Evolutionary conservation across 169 alveolate species (phyloP), one percentile per base, ranked within the genome.

Genomic region (Plasmodium sp.): DNA sequence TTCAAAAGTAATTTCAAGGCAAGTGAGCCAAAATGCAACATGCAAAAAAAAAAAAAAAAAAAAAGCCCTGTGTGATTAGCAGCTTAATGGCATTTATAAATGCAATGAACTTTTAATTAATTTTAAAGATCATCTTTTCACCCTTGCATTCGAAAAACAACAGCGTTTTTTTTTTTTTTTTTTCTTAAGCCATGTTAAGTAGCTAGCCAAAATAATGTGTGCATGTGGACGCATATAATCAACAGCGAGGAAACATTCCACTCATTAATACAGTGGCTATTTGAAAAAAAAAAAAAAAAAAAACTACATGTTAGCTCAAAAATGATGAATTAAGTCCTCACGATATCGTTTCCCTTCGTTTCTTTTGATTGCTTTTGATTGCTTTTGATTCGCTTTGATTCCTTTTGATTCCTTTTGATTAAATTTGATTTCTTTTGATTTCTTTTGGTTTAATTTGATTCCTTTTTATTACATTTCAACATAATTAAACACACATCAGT

Each of bases 161-260:
- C 91, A 45, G 81, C 56, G 73, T 22, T 22, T 22, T 67, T 22
- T 12, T 67, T 67, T 67, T 67, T 67, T 67, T 67, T 67, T 83
- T 83, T 83, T 33, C 45, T 83, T 33, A 58, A 41, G 41, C 91
- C 36, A 83, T 83, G 27, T 14, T 56, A 31, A 71, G 75, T 36
- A 86, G 93, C 93, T 86, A 86, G 93, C 93, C 56, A 86, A 84
- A 84, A 71, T 41, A 22, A 80, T 27, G 84, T 80, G 58, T 80
- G 58, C 56, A 80, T 80, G 34, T 82, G 27, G 62, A 34, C 22
- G 71, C 33, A 73, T 22, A 82, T 33, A 84, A 43, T 31, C 12
- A 27, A 72, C 48, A 31, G 72, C 18, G 6, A 31, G 6, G 31
- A 36, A 2, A 27, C 14, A 75, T 51, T 54, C 33, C 16, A 75